Base-by-base conservation (phyloP, 2,329 filamentous ascomycete genomes). In the Leptosphaerulina australis region DNA sequence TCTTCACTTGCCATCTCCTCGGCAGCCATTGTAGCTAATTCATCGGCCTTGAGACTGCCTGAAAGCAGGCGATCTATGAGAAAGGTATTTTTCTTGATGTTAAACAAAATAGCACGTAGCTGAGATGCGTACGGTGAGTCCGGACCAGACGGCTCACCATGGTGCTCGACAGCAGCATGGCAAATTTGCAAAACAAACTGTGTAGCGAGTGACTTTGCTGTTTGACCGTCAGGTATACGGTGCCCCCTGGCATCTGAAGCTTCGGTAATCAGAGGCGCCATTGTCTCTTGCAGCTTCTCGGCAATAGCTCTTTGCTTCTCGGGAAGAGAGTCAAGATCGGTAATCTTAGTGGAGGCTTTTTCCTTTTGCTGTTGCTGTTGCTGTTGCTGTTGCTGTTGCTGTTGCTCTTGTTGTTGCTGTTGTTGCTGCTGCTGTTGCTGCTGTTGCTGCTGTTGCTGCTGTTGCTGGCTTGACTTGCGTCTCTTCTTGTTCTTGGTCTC, bases 1-100 rank as follows among this genome's bases (percentile, higher is more conserved):
- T 97, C 92, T 53, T 95, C 89, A 48, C 90, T 96, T 1, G 91
- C 91, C 80, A 99, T 90, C 66, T 97, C 90, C 67, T 94, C 89
- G 1, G 88, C 84, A 11, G 85, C 87, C 94, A 99, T 97, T 43
- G 83, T 83, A n/a, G 90, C 89, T 35, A 99, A 80, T 48, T 85
- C 84, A n/a, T 87, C 79, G 0, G 93, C 85, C 5, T 86, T 84
- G 26, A 97, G 77, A 24, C 81, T 84, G 43, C 85, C 83, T 55
- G 83, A 83, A n/a, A 97, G 78, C 44, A 99, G 78, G 30, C 88
- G 84, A 64, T 87, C 83, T 43, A 88, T 84, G 34, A 99, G 79
- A 60, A 91, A 85, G 45, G 85, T 76, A 71, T 99, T 99, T 68
- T 86, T 87, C 80, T 96, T 96, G 53, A 97, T 79, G 74, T 97